Evolutionary conservation across 2,329 filamentous ascomycete species (phyloP).

Genomic region (Chaetoscypha palmicola): DNA sequence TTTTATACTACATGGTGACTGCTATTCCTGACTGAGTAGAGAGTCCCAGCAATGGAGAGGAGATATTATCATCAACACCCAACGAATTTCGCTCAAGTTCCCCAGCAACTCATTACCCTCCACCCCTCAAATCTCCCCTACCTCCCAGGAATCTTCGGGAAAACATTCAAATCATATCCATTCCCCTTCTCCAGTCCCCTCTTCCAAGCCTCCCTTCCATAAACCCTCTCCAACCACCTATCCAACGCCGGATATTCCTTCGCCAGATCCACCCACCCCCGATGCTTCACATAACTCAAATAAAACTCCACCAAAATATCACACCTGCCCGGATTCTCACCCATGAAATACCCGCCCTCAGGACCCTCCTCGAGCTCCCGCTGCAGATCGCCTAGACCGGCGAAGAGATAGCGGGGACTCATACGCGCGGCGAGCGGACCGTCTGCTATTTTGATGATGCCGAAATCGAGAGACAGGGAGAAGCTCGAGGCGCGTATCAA

Average conservation of each 20-base stretch:
- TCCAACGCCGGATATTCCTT: conserved; percentile 29
- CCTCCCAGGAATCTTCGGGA: neutral
- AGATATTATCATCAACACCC: too few species aligned
- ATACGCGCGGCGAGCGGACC: conserved; percentile 17
- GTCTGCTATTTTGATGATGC: conserved; percentile 15
- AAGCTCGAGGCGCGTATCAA: conserved; percentile 23
- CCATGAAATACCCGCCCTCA: conserved; percentile 26
- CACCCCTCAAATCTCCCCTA: too few species aligned
- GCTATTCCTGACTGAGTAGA: too few species aligned
- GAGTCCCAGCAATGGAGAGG: too few species aligned
- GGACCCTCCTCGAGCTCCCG: conserved; percentile 17
- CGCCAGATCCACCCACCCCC: conserved; percentile 28
- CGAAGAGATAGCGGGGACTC: conserved; percentile 9
- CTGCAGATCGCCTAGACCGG: conserved; percentile 16
- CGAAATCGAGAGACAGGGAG: conserved; percentile 12
- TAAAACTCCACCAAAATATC: conserved; percentile 33
- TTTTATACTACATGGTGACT: too few species aligned
- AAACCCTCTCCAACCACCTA: conserved; percentile 29
- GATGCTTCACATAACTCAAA: conserved; percentile 28
- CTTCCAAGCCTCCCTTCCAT: conserved; percentile 29
- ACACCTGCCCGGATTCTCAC: conserved; percentile 26
- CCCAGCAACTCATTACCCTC: too few species aligned
- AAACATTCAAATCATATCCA: conserved; percentile 26
- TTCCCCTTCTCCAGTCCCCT: conserved; percentile 30
- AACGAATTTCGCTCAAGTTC: too few species aligned